Evolutionary conservation across 345 rosid genomes (phyloP).

Genomic region (Cardamine resedifolia): DNA sequence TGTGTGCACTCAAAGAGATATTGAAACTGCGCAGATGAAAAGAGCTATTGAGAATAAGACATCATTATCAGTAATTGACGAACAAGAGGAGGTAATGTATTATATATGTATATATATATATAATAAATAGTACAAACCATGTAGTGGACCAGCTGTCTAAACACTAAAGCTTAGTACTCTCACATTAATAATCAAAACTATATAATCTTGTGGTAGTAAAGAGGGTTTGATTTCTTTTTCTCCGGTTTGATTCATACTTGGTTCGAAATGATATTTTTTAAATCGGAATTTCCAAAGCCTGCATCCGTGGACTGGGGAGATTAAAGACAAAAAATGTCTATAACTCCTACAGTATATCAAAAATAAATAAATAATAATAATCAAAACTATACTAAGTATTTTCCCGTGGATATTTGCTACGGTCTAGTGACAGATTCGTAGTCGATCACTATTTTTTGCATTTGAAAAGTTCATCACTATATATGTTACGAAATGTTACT

Average conservation of each 20-base stretch:
- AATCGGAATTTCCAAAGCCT: no score
- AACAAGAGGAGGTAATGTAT: constrained; percentile 31
- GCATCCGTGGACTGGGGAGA: no score
- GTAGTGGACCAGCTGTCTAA: not conserved
- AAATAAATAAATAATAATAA: no score
- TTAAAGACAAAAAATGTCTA: no score
- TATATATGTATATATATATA: not conserved
- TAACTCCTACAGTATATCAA: no score
- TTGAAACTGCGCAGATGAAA: constrained; percentile 56
- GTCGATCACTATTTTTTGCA: not conserved
- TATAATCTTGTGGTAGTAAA: no score
- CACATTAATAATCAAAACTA: not conserved
- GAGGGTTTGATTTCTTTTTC: no score
- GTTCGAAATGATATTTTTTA: no score
- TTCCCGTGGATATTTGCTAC: not conserved
- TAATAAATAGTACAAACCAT: not conserved
- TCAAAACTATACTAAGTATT: not conserved
- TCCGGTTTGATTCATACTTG: no score
- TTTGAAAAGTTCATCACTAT: no score
- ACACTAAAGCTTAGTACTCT: not conserved
- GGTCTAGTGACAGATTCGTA: not conserved
- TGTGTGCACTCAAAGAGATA: constrained; percentile 69
- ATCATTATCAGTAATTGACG: constrained; percentile 33
- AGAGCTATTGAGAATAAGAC: constrained; percentile 37
- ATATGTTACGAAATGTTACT: no score